These are phyloP conservation scores for Nicotiana tomentosiformis DNA, from an alignment of 257 asterid species.

Conservation along the genomic window DNA sequence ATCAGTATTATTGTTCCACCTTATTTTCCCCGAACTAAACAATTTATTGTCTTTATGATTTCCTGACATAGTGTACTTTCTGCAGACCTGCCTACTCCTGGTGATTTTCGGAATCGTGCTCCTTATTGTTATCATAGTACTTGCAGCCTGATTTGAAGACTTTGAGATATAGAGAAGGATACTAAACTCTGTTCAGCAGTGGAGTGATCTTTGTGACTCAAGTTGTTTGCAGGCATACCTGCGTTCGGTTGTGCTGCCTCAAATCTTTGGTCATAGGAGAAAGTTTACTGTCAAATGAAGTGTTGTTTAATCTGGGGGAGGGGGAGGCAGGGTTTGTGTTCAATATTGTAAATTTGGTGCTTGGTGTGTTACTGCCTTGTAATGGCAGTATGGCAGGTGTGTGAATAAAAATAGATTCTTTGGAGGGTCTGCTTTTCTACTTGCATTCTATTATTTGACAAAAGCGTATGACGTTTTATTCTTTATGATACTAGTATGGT, in stretches of 20 bases:
- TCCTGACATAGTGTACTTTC: neutral
- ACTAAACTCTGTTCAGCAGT: neutral
- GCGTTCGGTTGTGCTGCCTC: neutral
- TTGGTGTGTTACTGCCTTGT: neutral
- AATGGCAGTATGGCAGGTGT: neutral
- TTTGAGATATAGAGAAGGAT: neutral
- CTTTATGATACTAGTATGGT: neutral
- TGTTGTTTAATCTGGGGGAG: neutral
- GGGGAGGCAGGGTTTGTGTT: neutral
- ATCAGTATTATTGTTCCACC: neutral
- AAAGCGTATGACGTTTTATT: neutral
- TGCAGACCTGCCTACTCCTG: conserved; percentile 79
- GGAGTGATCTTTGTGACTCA: neutral
- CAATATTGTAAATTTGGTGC: conserved; percentile 1
- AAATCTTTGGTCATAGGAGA: neutral
- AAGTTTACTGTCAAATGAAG: neutral
- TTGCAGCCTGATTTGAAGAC: conserved; percentile 42
- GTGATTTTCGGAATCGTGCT: conserved; percentile 79
- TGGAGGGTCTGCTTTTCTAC: neutral
- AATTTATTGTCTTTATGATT: neutral
- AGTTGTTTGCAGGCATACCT: neutral
- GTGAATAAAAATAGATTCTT: neutral
- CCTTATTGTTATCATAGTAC: conserved; percentile 69
- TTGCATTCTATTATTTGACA: neutral
- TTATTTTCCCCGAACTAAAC: neutral